Conservation (phyloP, 305 asterid genomes). For the Solanum aculeatissimum region DNA sequence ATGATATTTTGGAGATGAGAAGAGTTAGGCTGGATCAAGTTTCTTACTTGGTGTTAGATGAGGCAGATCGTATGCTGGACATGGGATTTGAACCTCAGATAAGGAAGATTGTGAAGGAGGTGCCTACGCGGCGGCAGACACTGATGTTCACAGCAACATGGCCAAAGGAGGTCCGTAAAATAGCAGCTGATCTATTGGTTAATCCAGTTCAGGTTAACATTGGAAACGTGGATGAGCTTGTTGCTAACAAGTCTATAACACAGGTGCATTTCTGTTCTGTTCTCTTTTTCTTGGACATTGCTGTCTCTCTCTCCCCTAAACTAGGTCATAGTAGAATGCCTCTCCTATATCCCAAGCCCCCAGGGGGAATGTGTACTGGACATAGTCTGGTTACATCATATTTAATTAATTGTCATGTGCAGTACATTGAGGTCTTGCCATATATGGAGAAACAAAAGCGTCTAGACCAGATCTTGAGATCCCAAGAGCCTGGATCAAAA, state of each 20-base stretch:
- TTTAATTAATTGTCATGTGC: slow-evolving; percentile 4
- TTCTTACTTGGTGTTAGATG: slow-evolving; percentile 90
- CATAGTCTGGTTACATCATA: neutral
- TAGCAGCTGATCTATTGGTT: slow-evolving; percentile 81
- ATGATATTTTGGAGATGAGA: slow-evolving; percentile 93
- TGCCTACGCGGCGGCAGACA: slow-evolving; percentile 84
- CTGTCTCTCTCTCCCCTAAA: neutral
- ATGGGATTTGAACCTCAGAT: slow-evolving; percentile 99
- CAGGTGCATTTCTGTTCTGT: slow-evolving; percentile 39
- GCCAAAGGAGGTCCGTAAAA: slow-evolving; percentile 98
- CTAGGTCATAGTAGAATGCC: neutral
- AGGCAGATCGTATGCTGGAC: slow-evolving; percentile 99
- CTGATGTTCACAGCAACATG: slow-evolving; percentile 98
- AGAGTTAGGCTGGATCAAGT: slow-evolving; percentile 82
- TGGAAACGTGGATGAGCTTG: slow-evolving; percentile 89
- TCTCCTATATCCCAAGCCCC: neutral
- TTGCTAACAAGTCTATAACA: slow-evolving; percentile 92
- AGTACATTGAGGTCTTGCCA: slow-evolving; percentile 72
- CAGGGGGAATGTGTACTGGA: neutral
- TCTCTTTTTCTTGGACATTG: neutral
- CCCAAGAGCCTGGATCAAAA: slow-evolving; percentile 96
- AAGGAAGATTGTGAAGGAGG: slow-evolving; percentile 93
- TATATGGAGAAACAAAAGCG: slow-evolving; percentile 76
- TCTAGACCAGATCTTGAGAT: slow-evolving; percentile 81
- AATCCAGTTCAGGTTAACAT: slow-evolving; percentile 94